phyloP scores from a whole-genome alignment of 208 protist species.

The Lotmaria passim region DNA sequence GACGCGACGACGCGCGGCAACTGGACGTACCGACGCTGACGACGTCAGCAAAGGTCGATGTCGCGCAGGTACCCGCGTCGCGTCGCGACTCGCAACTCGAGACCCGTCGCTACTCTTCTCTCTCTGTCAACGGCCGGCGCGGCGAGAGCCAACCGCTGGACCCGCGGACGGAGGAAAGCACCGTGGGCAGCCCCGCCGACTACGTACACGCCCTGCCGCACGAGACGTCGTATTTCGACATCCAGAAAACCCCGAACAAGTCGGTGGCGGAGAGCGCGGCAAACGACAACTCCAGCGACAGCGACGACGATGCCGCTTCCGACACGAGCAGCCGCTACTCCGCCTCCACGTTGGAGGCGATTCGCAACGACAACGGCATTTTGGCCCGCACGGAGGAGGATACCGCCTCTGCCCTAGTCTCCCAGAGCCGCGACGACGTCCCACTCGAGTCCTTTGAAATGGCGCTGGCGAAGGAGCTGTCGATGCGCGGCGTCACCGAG shows the following conservation, averaged over 20 bases:
- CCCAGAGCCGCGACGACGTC: slow-evolving; percentile 22
- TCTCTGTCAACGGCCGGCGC: slow-evolving; percentile 13
- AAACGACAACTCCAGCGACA: background rate
- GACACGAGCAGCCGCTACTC: slow-evolving; percentile 34
- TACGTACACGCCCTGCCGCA: slow-evolving; percentile 10
- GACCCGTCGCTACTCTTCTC: slow-evolving; percentile 3
- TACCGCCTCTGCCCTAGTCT: background rate
- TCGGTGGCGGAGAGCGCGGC: background rate
- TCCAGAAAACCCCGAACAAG: background rate
- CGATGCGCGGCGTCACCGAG: slow-evolving; percentile 37
- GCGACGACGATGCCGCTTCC: slow-evolving; percentile 12
- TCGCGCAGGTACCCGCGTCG: background rate
- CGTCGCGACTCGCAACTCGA: background rate
- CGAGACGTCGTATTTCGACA: slow-evolving; percentile 8
- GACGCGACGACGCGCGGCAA: background rate
- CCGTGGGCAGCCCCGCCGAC: background rate
- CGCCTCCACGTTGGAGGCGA: slow-evolving; percentile 20
- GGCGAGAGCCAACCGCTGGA: slow-evolving; percentile 21
- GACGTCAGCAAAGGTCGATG: background rate
- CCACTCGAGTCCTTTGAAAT: slow-evolving; percentile 63
- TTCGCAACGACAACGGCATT: slow-evolving; percentile 72
- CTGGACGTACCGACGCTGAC: background rate
- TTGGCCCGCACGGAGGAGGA: slow-evolving; percentile 31
- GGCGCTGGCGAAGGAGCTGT: slow-evolving; percentile 40
- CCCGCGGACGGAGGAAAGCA: slow-evolving; percentile 1